These are phyloP conservation scores for Chrysochromulina parva DNA, from an alignment of 78 protist genomes.

Conservation along the genomic window DNA sequence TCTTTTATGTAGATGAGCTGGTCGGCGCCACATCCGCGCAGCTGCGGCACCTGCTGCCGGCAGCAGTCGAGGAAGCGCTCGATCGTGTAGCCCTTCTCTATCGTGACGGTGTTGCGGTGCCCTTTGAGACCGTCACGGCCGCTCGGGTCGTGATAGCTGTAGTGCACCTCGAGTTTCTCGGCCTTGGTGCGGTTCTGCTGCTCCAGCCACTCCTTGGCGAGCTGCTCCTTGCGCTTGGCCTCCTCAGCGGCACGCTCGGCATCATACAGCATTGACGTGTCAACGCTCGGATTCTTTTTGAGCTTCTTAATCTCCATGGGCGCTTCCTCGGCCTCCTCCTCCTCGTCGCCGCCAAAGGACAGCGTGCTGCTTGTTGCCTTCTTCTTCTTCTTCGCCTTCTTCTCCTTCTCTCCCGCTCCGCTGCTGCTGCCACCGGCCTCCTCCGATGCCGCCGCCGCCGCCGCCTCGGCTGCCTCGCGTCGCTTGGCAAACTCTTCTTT, in stretches of 20 bases:
- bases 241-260: slow-evolving; percentile 67
- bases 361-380: background rate
- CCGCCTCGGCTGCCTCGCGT: slow-evolving; percentile 2
- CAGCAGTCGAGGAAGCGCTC: slow-evolving; percentile 50
- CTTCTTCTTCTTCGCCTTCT: slow-evolving; percentile 38
- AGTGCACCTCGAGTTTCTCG: slow-evolving; percentile 72
- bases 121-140: slow-evolving; percentile 47
- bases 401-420: background rate
- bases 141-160: slow-evolving; percentile 84
- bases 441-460: background rate
- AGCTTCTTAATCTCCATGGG: background rate
- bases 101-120: slow-evolving; percentile 57
- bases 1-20: slow-evolving; percentile 84
- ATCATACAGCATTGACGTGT: slow-evolving; percentile 84
- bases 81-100: slow-evolving; percentile 75
- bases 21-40: slow-evolving; percentile 57
- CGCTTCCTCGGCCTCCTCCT: background rate
- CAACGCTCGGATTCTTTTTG: slow-evolving; percentile 63
- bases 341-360: slow-evolving; percentile 61
- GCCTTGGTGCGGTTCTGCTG: slow-evolving; percentile 70
- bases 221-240: slow-evolving; percentile 41
- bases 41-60: slow-evolving; percentile 42
- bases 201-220: slow-evolving; percentile 68
- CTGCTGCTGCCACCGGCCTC: background rate
- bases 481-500: slow-evolving; percentile 40